Conservation (phyloP, 1,139 yeast genomes). For the Suhomyces bribrorum region DNA sequence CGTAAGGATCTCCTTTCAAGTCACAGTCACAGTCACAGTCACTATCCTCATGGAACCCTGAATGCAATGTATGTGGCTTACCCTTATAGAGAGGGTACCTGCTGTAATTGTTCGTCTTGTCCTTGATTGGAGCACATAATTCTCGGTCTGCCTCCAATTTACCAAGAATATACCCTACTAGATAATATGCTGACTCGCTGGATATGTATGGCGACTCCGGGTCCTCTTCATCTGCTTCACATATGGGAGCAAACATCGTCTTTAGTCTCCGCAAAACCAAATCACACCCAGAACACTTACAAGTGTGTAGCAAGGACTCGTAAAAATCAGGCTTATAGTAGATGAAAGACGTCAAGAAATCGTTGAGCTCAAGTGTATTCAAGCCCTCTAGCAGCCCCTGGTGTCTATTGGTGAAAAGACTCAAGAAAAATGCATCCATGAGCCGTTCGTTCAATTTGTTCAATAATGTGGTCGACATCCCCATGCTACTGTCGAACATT, state of each 20-base stretch:
- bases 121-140: slow-evolving; percentile 41
- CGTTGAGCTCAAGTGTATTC: slow-evolving; percentile 35
- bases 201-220: slow-evolving; percentile 16
- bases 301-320: slow-evolving; percentile 39
- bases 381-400: slow-evolving; percentile 17
- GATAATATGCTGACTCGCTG: slow-evolving; percentile 33
- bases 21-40: slow-evolving; percentile 32
- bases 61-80: slow-evolving; percentile 39
- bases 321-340: slow-evolving; percentile 43
- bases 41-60: slow-evolving; percentile 28
- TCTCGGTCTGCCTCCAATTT: slow-evolving; percentile 42
- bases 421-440: slow-evolving; percentile 39
- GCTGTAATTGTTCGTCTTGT: slow-evolving; percentile 24
- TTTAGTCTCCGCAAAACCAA: slow-evolving; percentile 27
- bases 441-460: slow-evolving; percentile 38
- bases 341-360: slow-evolving; percentile 41
- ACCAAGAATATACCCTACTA: slow-evolving; percentile 39
- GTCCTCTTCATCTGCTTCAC: slow-evolving; percentile 13
- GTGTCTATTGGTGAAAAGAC: slow-evolving; percentile 20
- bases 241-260: slow-evolving; percentile 28
- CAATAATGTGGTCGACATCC: slow-evolving; percentile 31
- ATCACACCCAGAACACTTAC: slow-evolving; percentile 41
- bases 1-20: slow-evolving; percentile 26
- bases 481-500: slow-evolving; percentile 38
- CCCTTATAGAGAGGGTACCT: slow-evolving; percentile 42